phyloP scores from a whole-genome alignment of 371 early-diverging fungal species.

The Mucor irregularis region DNA sequence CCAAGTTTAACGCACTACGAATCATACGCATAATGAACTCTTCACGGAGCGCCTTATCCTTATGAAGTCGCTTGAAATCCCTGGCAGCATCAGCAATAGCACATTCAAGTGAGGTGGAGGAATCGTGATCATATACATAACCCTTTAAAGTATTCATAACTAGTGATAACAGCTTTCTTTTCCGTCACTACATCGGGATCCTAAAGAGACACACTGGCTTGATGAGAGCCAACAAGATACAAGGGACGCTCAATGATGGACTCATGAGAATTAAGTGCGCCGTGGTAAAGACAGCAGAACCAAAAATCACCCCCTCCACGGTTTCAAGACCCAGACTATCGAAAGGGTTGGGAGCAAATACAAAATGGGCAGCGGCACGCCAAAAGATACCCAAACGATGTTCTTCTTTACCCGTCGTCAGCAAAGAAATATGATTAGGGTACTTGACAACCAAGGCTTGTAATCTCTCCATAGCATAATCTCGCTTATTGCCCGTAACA shows the following conservation, averaged over 20 bases:
- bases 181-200: conserved; percentile 15
- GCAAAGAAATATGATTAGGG: conserved; percentile 50
- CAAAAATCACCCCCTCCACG: conserved; percentile 63
- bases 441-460: conserved; percentile 38
- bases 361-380: conserved; percentile 66
- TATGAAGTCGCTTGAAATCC: conserved; percentile 31
- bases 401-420: conserved; percentile 50
- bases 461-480: conserved; percentile 51
- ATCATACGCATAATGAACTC: conserved; percentile 55
- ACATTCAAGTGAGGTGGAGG: conserved; percentile 19
- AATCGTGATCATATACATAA: conserved; percentile 52
- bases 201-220: conserved; percentile 4
- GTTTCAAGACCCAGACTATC: conserved; percentile 52
- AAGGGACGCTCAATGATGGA: conserved; percentile 57
- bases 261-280: conserved; percentile 56
- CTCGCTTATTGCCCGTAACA: conserved; percentile 57
- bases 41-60: conserved; percentile 45
- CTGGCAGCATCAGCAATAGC: conserved; percentile 51
- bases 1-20: conserved; percentile 50
- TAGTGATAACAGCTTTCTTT: conserved; percentile 39
- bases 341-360: conserved; percentile 55
- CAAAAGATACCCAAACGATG: conserved; percentile 53
- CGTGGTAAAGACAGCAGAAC: conserved; percentile 60
- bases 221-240: conserved; percentile 10
- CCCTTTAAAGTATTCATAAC: conserved; percentile 55